Conservation (phyloP, 2,329 filamentous ascomycete species). For the Lachnellula cervina region DNA sequence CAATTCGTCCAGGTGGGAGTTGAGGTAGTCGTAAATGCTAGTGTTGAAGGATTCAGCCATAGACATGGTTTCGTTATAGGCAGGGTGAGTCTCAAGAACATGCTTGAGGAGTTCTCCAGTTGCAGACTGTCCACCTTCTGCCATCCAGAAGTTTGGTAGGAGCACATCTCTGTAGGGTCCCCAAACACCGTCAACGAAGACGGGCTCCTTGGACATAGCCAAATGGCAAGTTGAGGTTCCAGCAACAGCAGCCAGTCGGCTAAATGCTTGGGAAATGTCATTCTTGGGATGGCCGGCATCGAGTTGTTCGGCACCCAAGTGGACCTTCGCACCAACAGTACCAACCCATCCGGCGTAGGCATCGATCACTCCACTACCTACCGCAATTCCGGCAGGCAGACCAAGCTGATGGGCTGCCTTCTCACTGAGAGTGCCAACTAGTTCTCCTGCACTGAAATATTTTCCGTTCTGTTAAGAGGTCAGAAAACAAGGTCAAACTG, state of each 20-base stretch:
- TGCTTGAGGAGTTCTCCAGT: slow-evolving; percentile 93
- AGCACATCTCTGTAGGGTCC: slow-evolving; percentile 94
- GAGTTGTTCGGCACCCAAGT: slow-evolving; percentile 63
- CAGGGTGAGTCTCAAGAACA: slow-evolving; percentile 90
- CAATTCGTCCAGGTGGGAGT: slow-evolving; percentile 77
- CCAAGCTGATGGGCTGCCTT: slow-evolving; percentile 80
- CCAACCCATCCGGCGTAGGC: slow-evolving; percentile 99
- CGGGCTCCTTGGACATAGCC: slow-evolving; percentile 87
- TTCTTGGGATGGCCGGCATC: slow-evolving; percentile 67
- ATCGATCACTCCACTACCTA: slow-evolving; percentile 95
- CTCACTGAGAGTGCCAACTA: slow-evolving; percentile 79
- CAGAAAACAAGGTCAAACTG: slow-evolving; percentile 12
- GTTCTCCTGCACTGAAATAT: slow-evolving; percentile 86
- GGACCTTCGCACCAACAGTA: slow-evolving; percentile 94
- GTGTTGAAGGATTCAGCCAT: slow-evolving; percentile 76
- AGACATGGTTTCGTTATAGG: slow-evolving; percentile 73
- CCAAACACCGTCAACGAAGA: slow-evolving; percentile 96
- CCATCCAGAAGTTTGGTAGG: slow-evolving; percentile 90
- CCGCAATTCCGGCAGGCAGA: slow-evolving; percentile 78
- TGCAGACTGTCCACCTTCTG: slow-evolving; percentile 93
- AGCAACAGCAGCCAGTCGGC: slow-evolving; percentile 85
- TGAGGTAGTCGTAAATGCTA: slow-evolving; percentile 94
- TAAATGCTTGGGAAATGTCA: slow-evolving; percentile 88
- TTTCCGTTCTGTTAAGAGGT: slow-evolving; percentile 67
- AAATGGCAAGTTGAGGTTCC: slow-evolving; percentile 97